Conservation (phyloP, 2,329 filamentous ascomycete species). For the Byssochlamys sp. region DNA sequence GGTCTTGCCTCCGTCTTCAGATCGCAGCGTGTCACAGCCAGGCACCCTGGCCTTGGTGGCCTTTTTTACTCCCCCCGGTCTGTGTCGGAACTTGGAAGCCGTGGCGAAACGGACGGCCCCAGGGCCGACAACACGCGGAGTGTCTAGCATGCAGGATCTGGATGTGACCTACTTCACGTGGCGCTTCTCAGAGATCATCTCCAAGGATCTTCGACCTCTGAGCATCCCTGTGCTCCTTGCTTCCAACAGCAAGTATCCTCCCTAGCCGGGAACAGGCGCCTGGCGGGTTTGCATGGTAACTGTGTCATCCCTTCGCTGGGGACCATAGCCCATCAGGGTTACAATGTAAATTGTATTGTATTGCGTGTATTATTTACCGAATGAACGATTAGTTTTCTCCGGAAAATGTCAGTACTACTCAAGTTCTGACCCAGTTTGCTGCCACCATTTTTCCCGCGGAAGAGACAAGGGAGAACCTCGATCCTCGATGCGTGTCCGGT, state of each 20-base stretch:
- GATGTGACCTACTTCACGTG: not conserved
- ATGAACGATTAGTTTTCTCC: not conserved
- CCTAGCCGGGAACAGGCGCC: not conserved
- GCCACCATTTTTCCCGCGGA: not conserved
- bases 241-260: not conserved
- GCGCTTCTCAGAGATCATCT: not conserved
- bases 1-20: not conserved
- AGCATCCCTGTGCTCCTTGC: not conserved
- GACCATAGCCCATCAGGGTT: not conserved
- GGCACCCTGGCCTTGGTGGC: not conserved
- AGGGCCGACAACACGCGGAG: not conserved
- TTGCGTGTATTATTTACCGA: not conserved
- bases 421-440: not conserved
- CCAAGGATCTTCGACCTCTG: not conserved
- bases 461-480: not conserved
- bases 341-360: not conserved
- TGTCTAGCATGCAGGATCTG: not conserved
- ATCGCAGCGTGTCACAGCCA: not conserved
- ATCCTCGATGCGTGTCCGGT: not conserved
- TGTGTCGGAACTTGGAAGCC: not conserved
- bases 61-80: not conserved
- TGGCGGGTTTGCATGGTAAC: not conserved
- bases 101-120: not conserved
- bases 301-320: not conserved
- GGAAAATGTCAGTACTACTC: not conserved